Evolutionary conservation across 2,329 filamentous ascomycete species (phyloP).

Genomic region (Cladosporium sp.): DNA sequence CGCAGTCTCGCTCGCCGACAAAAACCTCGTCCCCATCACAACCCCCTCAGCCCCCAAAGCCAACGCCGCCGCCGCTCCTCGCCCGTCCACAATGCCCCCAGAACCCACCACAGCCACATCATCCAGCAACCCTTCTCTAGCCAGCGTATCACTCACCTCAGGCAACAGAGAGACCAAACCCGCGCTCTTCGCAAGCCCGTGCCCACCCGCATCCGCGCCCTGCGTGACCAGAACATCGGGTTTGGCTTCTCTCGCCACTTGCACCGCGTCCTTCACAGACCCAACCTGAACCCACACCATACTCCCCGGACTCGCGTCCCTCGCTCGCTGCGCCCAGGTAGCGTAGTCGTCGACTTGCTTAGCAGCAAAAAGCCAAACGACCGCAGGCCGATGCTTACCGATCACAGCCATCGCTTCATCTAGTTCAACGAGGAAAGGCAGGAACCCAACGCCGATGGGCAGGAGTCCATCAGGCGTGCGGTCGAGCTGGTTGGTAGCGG

Average conservation of each 20-base stretch:
- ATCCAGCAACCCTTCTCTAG: slow-evolving; percentile 30
- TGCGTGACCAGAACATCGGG: slow-evolving; percentile 63
- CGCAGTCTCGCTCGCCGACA: slow-evolving; percentile 53
- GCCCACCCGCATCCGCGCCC: slow-evolving; percentile 65
- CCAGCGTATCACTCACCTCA: slow-evolving; percentile 52
- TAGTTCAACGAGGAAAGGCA: slow-evolving; percentile 50
- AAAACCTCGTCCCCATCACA: slow-evolving; percentile 64
- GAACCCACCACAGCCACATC: slow-evolving; percentile 49
- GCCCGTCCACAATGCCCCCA: slow-evolving; percentile 60
- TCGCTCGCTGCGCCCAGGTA: slow-evolving; percentile 35
- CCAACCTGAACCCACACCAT: slow-evolving; percentile 64
- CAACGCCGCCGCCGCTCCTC: slow-evolving; percentile 57
- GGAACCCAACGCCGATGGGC: slow-evolving; percentile 63
- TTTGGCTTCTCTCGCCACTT: slow-evolving; percentile 44
- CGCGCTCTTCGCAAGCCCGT: slow-evolving; percentile 57
- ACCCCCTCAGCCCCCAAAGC: slow-evolving; percentile 55
- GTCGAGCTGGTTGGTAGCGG: slow-evolving; percentile 29
- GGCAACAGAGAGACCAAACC: slow-evolving; percentile 59
- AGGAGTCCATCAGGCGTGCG: slow-evolving; percentile 36
- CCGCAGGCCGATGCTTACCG: slow-evolving; percentile 50
- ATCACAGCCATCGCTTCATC: slow-evolving; percentile 54
- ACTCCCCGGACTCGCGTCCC: slow-evolving; percentile 39
- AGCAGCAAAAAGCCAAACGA: slow-evolving; percentile 69
- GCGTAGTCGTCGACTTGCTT: slow-evolving; percentile 41
- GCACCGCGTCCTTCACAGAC: slow-evolving; percentile 56